phyloP scores from a whole-genome alignment of 2,329 filamentous ascomycete genomes.

The Cordyceps fumosorosea region DNA sequence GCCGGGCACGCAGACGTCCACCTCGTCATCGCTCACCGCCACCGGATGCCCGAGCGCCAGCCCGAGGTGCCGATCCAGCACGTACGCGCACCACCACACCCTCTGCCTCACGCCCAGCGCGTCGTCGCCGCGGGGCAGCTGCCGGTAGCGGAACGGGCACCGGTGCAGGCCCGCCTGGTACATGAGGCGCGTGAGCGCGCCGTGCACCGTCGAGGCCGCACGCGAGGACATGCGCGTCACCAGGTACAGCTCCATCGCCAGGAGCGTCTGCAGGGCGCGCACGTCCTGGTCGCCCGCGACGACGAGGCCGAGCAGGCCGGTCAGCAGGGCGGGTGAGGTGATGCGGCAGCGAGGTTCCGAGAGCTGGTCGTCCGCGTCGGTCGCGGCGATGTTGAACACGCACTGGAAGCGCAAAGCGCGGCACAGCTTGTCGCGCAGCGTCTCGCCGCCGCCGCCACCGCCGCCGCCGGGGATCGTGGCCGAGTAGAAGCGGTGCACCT shows the following conservation, averaged over 20 bases:
- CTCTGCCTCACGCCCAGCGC: slow-evolving; percentile 30
- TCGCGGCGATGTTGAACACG: slow-evolving; percentile 41
- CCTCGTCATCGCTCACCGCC: slow-evolving; percentile 29
- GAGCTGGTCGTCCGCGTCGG: slow-evolving; percentile 21
- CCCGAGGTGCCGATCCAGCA: slow-evolving; percentile 30
- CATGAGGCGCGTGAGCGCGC: slow-evolving; percentile 38
- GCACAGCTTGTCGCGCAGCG: slow-evolving; percentile 19
- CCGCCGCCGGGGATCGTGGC: not conserved
- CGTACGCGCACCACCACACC: slow-evolving; percentile 34
- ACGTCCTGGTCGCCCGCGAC: slow-evolving; percentile 37
- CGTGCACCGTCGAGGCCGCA: slow-evolving; percentile 41
- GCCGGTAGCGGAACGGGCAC: slow-evolving; percentile 43
- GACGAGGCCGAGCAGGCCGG: slow-evolving; percentile 28
- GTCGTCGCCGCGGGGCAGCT: slow-evolving; percentile 31
- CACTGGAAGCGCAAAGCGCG: slow-evolving; percentile 39
- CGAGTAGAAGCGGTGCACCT: slow-evolving; percentile 36
- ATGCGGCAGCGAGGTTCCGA: slow-evolving; percentile 28
- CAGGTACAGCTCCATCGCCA: slow-evolving; percentile 42
- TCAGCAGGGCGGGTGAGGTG: slow-evolving; percentile 30
- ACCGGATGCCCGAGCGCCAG: slow-evolving; percentile 30
- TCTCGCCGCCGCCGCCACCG: slow-evolving; percentile 10
- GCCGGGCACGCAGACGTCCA: slow-evolving; percentile 31
- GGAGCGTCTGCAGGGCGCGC: slow-evolving; percentile 39
- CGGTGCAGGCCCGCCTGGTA: slow-evolving; percentile 45
- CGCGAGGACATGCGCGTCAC: slow-evolving; percentile 41